Evolutionary conservation across 1,284 basidiomycete genomes (phyloP), one percentile per base, ranked within the genome.

Genomic region (Somion occarium): DNA sequence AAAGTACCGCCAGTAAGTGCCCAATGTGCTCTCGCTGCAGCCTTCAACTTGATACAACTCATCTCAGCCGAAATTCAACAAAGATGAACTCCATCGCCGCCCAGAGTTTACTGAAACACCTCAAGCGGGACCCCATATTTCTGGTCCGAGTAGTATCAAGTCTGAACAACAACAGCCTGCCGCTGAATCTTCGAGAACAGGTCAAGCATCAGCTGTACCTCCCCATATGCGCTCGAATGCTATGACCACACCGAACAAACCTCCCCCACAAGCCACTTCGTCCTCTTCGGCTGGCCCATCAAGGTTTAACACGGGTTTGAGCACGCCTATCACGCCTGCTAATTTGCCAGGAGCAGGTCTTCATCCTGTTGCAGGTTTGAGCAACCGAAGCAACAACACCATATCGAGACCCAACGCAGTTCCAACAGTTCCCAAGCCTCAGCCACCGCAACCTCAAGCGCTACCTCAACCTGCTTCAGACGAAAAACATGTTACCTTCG

Each of bases 1-100:
- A 93, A 89, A 63, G 83, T 88, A 1, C 79, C 80, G 38, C 82
- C 83, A 1, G 93, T 94, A 61, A 56, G 86, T 78, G 4, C 41
- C 11, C 24, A n/a, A 26, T 20, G 25, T 23, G 34, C 41, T 34
- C 48, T 54, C 39, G 25, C 45, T 44, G 26, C 34, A 13, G 13
- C 13, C 38, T 11, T 25, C 41, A 30, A n/a, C 41, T 44, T 20
- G 27, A 15, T 12, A 46, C 30, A 20, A 22, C 34, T 7, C 45
- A 9, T 25, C 3, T 37, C 5, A 67, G 91, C 74, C 79, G n/a
- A 93, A 89, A 65, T 83, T 95, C 56, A 85, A 94, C 62, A 75
- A 78, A 49, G 73, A 69, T 20, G 77, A 83, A 4, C 73, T 96
- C 0, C 83, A 95, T 65, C 82, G 92, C 46, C 77, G 88, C 15